Base-by-base conservation (phyloP, 805 yeast genomes). In the Scheffersomyces amazonensis region DNA sequence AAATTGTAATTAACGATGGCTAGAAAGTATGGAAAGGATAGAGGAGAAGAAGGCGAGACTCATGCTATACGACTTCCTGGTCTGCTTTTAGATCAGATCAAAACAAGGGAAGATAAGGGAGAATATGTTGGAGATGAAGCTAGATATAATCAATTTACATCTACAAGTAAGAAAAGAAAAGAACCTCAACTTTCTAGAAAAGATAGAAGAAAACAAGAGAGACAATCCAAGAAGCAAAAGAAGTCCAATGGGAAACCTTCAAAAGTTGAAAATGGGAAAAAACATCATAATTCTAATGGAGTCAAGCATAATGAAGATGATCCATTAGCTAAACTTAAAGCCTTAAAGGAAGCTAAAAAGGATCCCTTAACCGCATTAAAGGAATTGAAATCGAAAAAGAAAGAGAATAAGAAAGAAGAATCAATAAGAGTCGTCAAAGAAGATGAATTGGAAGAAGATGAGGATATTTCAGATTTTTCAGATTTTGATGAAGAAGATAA, bases 61-160 rank as follows among this genome's bases (percentile, higher is more conserved):
- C 78, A 74, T 45, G 74, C 68, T n/a, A 78, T 78, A 37, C 66
- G 78, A 41, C 59, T 80, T 16, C 85, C 85, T 1, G 81, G 80
- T 2, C 49, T 58, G 24, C 53, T 79, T 13, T 52, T 80, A 32
- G 83, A 80, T 44, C 77, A 76, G 54, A 64, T 80, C 38, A 50
- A 60, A 25, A 37, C 44, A 16, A 63, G 56, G 27, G 64, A 74
- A 54, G 71, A 62, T n/a, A 56, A 52, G 17, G 75, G 76, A 16
- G 75, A 66, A 21, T 66, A 64, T 29, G 63, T 67, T 25, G 73
- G 69, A 42, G 68, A 63, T 40, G 32, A 35, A 5, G 39, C 41
- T 5, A 42, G 61, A 30, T 56, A 40, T 37, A 32, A 46, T n/a
- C 21, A 36, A 22, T 47, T 50, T 33, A 20, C 6, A 7, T 11